Evolutionary conservation across 2,329 filamentous ascomycete genomes (phyloP).

Genomic region (Calonectria fujianensis): DNA sequence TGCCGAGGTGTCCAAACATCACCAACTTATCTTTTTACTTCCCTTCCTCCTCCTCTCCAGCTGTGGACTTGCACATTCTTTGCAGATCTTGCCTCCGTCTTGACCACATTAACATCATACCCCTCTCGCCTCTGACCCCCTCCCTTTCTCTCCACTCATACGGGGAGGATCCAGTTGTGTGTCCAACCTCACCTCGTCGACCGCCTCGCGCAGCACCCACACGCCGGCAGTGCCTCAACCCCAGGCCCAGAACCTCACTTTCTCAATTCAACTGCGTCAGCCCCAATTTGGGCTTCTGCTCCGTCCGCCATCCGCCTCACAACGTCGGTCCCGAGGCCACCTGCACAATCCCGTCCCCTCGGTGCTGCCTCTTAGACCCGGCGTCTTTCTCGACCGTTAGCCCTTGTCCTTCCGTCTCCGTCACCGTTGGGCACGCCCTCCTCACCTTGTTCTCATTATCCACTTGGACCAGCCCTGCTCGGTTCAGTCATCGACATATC

Average conservation of each 20-base stretch:
- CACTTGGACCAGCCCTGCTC: constrained; percentile 45
- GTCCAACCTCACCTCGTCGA: constrained; percentile 36
- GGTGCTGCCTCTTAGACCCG: constrained; percentile 44
- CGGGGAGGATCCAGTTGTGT: constrained; percentile 28
- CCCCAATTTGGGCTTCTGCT: constrained; percentile 43
- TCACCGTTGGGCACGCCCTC: constrained; percentile 48
- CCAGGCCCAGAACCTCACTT: constrained; percentile 52
- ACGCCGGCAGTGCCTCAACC: constrained; percentile 44
- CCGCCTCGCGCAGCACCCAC: constrained; percentile 44
- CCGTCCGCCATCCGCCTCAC: constrained; percentile 53
- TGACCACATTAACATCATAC: constrained; percentile 11
- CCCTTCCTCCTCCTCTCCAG: neutral
- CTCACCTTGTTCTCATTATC: constrained; percentile 25
- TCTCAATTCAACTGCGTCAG: constrained; percentile 48
- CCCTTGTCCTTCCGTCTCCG: constrained; percentile 41
- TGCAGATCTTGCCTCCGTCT: neutral
- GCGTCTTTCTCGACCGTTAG: constrained; percentile 47
- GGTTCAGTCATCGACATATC: constrained; percentile 54
- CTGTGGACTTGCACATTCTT: neutral
- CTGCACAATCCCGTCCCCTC: constrained; percentile 48
- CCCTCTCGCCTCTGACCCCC: constrained; percentile 1
- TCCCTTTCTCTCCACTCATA: constrained; percentile 13
- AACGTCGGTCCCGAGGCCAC: constrained; percentile 50
- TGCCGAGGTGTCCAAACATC: constrained; percentile 26
- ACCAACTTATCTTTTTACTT: neutral